Base-by-base conservation (phyloP, 1,284 basidiomycete species). In the Ceratobasidium theobromae region DNA sequence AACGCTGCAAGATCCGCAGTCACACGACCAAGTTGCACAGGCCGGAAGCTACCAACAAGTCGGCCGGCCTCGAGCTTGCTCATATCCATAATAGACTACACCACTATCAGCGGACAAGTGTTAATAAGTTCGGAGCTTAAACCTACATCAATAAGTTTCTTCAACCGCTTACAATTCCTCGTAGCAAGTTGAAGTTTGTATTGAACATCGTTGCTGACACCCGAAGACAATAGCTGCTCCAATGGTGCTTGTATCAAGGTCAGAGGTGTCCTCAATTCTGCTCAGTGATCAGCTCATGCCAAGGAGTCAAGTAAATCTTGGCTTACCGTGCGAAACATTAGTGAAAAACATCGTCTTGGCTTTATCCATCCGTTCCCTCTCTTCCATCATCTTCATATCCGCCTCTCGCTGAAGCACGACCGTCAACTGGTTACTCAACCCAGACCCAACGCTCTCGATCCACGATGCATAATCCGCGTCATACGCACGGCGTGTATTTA, bases 281-380 rank as follows among this genome's bases (percentile, higher is more conserved):
- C 14, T 1, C 40, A 3, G 23, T n/a, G 43, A 25, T 8, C 35
- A 16, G 16, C 35, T 28, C 23, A 16, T 12, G 11, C 14, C 18
- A n/a, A 11, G 25, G 12, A 23, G 4, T 9, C 8, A 33, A 18
- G 11, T 21, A 23, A 11, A 18, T 6, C 6, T 62, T 74, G 73
- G 27, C 60, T 16, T 40, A 45, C 60, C 60, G 21, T 64, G 60
- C 40, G 73, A 74, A 2, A 71, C 75, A 41, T 74, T 73, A 43
- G 71, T 73, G 62, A 76, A 75, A 66, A 76, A 75, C 1, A 71
- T 68, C 1, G 75, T 74, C 67, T 76, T 75, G 6, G 75, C 75
- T 21, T 71, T 68, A 67, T 76, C 75, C 53, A 76, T 69, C 38
- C 72, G 68, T 23, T 70, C 69, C 5, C 75, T 66, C 52, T 75